phyloP scores from a whole-genome alignment of 2,329 filamentous ascomycete genomes.

The Alternaria longipes region DNA sequence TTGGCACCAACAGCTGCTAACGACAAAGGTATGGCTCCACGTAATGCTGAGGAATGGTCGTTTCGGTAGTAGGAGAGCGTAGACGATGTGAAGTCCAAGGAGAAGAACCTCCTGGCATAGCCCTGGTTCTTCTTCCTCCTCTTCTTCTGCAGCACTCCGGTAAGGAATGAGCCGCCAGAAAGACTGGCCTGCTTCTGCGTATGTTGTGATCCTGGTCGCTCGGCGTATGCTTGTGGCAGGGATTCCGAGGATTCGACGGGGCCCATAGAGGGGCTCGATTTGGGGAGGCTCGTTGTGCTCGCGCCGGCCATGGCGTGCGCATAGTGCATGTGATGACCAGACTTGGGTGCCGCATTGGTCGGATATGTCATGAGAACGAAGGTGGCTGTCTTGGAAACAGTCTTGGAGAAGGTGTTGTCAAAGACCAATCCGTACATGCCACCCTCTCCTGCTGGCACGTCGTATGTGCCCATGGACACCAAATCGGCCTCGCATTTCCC shows the following conservation, averaged over 20 bases:
- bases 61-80: slow-evolving; percentile 97
- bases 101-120: slow-evolving; percentile 93
- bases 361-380: slow-evolving; percentile 95
- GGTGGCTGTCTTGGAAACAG: slow-evolving; percentile 89
- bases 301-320: slow-evolving; percentile 63
- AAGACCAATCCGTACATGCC: slow-evolving; percentile 98
- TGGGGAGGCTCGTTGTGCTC: slow-evolving; percentile 51
- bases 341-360: slow-evolving; percentile 79
- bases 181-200: slow-evolving; percentile 27
- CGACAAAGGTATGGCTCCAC: slow-evolving; percentile 90
- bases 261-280: slow-evolving; percentile 53
- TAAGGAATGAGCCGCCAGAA: slow-evolving; percentile 70
- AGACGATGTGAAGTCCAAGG: slow-evolving; percentile 90
- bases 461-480: slow-evolving; percentile 88
- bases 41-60: slow-evolving; percentile 87
- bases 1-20: slow-evolving; percentile 91
- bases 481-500: slow-evolving; percentile 97
- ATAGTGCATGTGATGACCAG: slow-evolving; percentile 72
- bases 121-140: slow-evolving; percentile 93
- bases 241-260: slow-evolving; percentile 62
- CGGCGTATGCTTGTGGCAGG: slow-evolving; percentile 52
- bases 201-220: slow-evolving; percentile 53
- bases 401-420: slow-evolving; percentile 97
- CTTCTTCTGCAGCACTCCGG: slow-evolving; percentile 86
- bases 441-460: slow-evolving; percentile 76